Base-by-base conservation (phyloP, 139 green algal genomes). In the Pseudopediastrum boryanum region DNA sequence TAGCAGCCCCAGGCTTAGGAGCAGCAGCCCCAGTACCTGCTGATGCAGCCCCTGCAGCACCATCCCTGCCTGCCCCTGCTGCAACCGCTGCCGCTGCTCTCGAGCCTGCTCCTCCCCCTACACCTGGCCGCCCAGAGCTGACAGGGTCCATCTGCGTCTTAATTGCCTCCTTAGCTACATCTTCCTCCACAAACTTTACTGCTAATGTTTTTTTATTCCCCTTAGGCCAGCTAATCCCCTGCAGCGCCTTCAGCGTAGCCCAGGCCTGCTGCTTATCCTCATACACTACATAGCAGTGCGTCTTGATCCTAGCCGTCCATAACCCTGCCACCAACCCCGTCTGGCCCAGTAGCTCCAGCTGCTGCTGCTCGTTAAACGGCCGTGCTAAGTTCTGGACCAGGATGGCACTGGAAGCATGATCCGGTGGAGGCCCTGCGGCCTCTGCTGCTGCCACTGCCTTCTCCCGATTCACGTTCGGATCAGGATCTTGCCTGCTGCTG, bases 151-250 rank as follows among this genome's bases (percentile, higher is more conserved):
- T 41, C 31, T 59, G 31, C n/a, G 66, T 51, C 4, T 71, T 35
- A 27, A 81, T 74, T 3, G 62, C 62, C n/a, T 36, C 43, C 61
- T 74, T 46, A 56, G 74, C 74, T 8, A 66, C 9, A 10, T 66
- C 44, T 19, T 35, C 59, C 62, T 46, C 56, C 4, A 81, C 50
- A 43, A 65, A 71, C 29, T 72, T n/a, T 21, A 65, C 29, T 4
- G 41, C 58, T 1, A 81, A 25, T 2, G n/a, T 67, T 43, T 56
- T 74, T 46, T 81, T 74, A 48, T 74, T 81, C 25, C 62, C 74
- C 33, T 66, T 9, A 12, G 74, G 74, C 74, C 74, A 81, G 33
- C 41, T 41, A 25, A 29, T 43, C n/a, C 74, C 74, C 33, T 81
- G 64, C 62, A 81, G 62, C 48, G 33, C 68, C 16, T 64, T 33